phyloP scores from a whole-genome alignment of 805 yeast genomes.

The Sporopachydermia lactativora region DNA sequence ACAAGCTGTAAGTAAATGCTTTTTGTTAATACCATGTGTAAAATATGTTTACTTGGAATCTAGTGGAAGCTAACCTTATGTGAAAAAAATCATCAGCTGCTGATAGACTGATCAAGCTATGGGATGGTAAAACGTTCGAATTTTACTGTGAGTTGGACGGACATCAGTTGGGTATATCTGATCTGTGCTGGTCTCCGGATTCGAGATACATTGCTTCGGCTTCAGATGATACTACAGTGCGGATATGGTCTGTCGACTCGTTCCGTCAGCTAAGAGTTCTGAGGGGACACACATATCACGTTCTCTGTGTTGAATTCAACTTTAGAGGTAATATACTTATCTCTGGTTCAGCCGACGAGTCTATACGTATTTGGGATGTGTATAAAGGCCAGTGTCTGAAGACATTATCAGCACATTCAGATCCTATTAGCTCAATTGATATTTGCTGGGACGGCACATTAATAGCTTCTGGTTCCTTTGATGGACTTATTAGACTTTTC shows the following conservation, averaged over 20 bases:
- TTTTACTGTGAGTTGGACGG: slow-evolving; percentile 28
- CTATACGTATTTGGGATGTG: slow-evolving; percentile 83
- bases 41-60: too few relatives aligned
- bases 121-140: slow-evolving; percentile 29
- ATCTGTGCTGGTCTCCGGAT: slow-evolving; percentile 66
- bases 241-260: slow-evolving; percentile 50
- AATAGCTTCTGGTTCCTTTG: slow-evolving; percentile 76
- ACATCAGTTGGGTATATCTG: slow-evolving; percentile 62
- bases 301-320: slow-evolving; percentile 57
- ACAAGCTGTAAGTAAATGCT: slow-evolving; percentile 20
- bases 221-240: slow-evolving; percentile 71
- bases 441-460: slow-evolving; percentile 70
- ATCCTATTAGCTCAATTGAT: slow-evolving; percentile 69
- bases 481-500: slow-evolving; percentile 80
- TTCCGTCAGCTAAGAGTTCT: slow-evolving; percentile 38
- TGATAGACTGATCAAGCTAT: slow-evolving; percentile 44
- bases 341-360: slow-evolving; percentile 83
- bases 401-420: slow-evolving; percentile 85
- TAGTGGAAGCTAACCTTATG: not conserved
- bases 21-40: not conserved
- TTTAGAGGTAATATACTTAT: slow-evolving; percentile 64
- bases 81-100: slow-evolving; percentile 22
- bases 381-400: slow-evolving; percentile 52
- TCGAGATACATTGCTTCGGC: slow-evolving; percentile 63
- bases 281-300: slow-evolving; percentile 76